Evolutionary conservation across 768 basidiomycete species (phyloP), one percentile per base, ranked within the genome.

Genomic region (Boletus pseudopeckii): DNA sequence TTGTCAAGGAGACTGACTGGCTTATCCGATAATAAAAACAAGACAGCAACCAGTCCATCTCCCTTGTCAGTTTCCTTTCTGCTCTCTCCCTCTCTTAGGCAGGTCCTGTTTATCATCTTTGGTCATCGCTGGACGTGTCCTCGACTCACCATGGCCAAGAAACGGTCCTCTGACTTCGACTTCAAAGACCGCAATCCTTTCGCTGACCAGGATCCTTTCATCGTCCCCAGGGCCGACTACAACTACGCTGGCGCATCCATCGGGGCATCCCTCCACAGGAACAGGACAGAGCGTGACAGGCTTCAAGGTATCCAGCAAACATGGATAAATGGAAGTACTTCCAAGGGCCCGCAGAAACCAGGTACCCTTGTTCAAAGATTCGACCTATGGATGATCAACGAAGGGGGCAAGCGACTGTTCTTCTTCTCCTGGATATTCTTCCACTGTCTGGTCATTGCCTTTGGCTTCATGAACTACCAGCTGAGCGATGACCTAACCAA

Each of bases 381-480:
- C 62, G 77, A 79, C 59, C 62, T 84, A n/a, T 96, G 93, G 93
- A 88, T 92, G 88, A 91, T 94, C 69, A 94, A 95, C 67, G 93
- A 95, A 66, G 94, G 94, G 63, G 84, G 88, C 14, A 79, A 80
- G 41, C 77, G 81, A 50, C 61, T 95, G 37, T 92, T 94, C 77
- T 91, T 95, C 73, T 79, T 73, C 51, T 70, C 84, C 56, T 97
- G 88, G 84, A 74, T 95, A 47, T 73, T 92, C 69, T 79, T 96
- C 32, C 94, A 98, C 58, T 54, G 85, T 37, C 72, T 95, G 33
- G 90, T 93, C 48, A 80, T 84, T 50, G 76, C 77, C 38, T 83
- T 97, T 58, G 93, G 92, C 2, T 80, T 86, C 64, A 53, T 91
- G 53, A 78, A 91, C 71, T 95, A 92, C 72, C 73, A 81, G 22